phyloP scores from a whole-genome alignment of 2,329 filamentous ascomycete species.

The Macrophomina tecta region DNA sequence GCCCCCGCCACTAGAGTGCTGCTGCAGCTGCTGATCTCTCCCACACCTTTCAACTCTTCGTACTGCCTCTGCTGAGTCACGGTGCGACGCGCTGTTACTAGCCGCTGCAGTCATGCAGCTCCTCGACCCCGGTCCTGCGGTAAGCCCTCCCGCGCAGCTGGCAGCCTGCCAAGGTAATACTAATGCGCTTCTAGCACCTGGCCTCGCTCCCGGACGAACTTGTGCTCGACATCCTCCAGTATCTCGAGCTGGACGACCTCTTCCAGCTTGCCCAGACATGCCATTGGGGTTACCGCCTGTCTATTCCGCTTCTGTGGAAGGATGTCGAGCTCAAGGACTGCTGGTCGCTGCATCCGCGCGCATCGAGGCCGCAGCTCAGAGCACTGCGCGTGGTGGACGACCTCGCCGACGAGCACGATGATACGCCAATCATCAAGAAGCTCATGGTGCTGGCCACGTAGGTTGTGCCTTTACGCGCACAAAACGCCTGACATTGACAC shows the following conservation, averaged over 20 bases:
- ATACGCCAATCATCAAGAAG: conserved; percentile 52
- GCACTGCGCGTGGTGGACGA: conserved; percentile 6
- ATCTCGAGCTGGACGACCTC: conserved; percentile 41
- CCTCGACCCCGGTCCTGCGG: neutral
- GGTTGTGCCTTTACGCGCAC: conserved; percentile 8
- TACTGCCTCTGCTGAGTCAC: neutral
- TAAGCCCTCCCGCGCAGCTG: neutral
- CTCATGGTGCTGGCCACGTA: conserved; percentile 50
- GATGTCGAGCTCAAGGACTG: conserved; percentile 50
- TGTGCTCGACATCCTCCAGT: conserved; percentile 46
- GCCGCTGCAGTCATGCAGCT: conserved; percentile 5
- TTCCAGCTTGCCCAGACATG: conserved; percentile 43
- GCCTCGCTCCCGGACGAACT: conserved; percentile 49
- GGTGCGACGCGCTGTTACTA: neutral
- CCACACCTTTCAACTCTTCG: neutral
- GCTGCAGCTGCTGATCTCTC: neutral
- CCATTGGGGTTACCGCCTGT: conserved; percentile 43
- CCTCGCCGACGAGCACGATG: conserved; percentile 44
- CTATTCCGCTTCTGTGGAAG: conserved; percentile 49
- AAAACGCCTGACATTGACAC: conserved; percentile 29
- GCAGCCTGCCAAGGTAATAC: neutral
- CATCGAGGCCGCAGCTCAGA: conserved; percentile 28
- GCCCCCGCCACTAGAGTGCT: neutral
- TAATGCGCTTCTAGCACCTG: conserved; percentile 12
- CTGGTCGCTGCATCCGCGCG: conserved; percentile 38